Evolutionary conservation across 192 early-diverging fungal genomes (phyloP), one percentile per base, ranked within the genome.

Genomic region (Coemansia sp.): DNA sequence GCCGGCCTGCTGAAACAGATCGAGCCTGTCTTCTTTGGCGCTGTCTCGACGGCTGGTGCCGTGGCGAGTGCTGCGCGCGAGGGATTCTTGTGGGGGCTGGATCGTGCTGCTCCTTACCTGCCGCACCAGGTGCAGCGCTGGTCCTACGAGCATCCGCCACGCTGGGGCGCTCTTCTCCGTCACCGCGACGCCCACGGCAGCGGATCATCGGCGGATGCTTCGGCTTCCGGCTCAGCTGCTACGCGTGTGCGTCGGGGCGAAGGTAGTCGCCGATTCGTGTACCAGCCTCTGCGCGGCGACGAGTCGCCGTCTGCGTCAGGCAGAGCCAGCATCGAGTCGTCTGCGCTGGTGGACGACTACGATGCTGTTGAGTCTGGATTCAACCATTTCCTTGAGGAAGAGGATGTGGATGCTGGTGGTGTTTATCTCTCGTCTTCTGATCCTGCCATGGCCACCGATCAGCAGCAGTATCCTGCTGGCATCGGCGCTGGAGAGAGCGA

Each of bases 121-220:
- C 81, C 81, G 0, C 21, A 46, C 5, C 43, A 67, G 1, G 49
- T 83, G 8, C 81, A 83, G 64, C 69, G 73, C 36, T 83, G 81
- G 81, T 78, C 77, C 18, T 78, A 83, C 55, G 73, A 75, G 46
- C 76, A 83, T 49, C 81, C 76, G 48, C 76, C 76, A n/a, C 63
- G 77, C 18, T 77, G 81, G 81, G 77, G 81, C 19, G 66, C 67
- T 0, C 66, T 63, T 6, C 62, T 74, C 32, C 57, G 57, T 9
- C 69, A 58, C 47, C 46, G 74, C 41, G 80, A 83, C 16, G 76
- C 26, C 26, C 74, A 0, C 63, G 79, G 18, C 67, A 70, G 11
- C 58, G 79, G 10, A 26, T 26, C 26, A 1, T 26, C 26, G 26
- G 26, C 26, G 3, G 26, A 26, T 26, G 26, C 26, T 3, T 26